phyloP scores from a whole-genome alignment of 176 grass and related monocot species.

The Oropetium thomaeum region DNA sequence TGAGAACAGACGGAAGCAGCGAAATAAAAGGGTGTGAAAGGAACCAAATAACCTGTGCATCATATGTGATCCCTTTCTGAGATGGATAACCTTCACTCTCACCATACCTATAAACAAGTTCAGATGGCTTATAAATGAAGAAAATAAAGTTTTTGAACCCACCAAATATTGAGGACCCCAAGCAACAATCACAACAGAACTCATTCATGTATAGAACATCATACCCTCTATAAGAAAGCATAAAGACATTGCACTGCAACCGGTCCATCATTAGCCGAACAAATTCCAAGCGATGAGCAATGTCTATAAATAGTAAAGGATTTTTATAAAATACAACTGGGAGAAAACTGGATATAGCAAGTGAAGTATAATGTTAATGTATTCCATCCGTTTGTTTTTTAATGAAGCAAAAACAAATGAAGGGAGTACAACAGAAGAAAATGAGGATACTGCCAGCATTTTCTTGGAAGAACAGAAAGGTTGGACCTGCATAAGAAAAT shows the following conservation, averaged over 20 bases:
- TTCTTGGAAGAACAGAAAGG: slow-evolving; percentile 98
- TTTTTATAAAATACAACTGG: slow-evolving; percentile 15
- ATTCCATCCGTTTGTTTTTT: background rate
- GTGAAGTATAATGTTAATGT: slow-evolving; percentile 16
- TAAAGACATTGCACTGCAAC: slow-evolving; percentile 99
- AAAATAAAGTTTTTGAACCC: slow-evolving; percentile 8
- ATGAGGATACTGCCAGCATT: slow-evolving; percentile 99
- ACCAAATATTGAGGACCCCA: background rate
- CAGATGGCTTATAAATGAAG: slow-evolving; percentile 21
- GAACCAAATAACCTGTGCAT: slow-evolving; percentile 79
- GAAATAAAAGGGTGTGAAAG: slow-evolving; percentile 26
- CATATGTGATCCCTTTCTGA: slow-evolving; percentile 89
- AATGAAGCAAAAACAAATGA: background rate
- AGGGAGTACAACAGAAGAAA: slow-evolving; percentile 15
- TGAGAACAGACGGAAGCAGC: slow-evolving; percentile 13
- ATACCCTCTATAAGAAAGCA: slow-evolving; percentile 99
- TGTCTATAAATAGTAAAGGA: slow-evolving; percentile 77
- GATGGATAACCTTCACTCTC: slow-evolving; percentile 96
- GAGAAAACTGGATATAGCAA: slow-evolving; percentile 14
- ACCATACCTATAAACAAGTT: slow-evolving; percentile 71
- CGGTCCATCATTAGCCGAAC: slow-evolving; percentile 87
- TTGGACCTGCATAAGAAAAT: slow-evolving; percentile 76
- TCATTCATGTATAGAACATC: slow-evolving; percentile 17
- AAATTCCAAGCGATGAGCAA: slow-evolving; percentile 96
- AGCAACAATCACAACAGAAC: slow-evolving; percentile 14